Conservation (phyloP, 2,329 filamentous ascomycete genomes). For the Scedosporium boydii region DNA sequence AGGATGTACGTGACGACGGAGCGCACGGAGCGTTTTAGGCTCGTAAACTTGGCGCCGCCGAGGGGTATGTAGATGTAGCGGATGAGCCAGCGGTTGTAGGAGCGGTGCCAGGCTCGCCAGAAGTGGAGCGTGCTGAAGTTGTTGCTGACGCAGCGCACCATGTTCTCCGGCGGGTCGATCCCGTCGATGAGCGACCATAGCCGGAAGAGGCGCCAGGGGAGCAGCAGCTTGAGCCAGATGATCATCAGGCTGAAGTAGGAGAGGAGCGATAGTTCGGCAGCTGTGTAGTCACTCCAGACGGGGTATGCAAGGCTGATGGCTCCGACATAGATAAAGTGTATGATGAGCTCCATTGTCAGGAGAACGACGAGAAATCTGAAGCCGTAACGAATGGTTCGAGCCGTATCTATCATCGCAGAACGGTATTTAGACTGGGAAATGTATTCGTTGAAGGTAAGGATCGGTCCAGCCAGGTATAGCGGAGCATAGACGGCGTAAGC, state of each 20-base stretch:
- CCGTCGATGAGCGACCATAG: conserved; percentile 90
- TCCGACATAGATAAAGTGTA: conserved; percentile 88
- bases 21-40: conserved; percentile 35
- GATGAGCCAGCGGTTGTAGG: conserved; percentile 89
- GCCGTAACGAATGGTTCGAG: conserved; percentile 70
- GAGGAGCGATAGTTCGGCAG: conserved; percentile 79
- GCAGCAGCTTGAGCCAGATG: conserved; percentile 93
- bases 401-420: conserved; percentile 57
- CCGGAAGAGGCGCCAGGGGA: conserved; percentile 97
- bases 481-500: conserved; percentile 88
- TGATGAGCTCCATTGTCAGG: conserved; percentile 80
- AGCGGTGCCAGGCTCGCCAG: conserved; percentile 94
- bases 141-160: conserved; percentile 92
- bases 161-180: conserved; percentile 94
- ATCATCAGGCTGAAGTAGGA: conserved; percentile 95
- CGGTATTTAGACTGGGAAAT: conserved; percentile 74
- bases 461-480: conserved; percentile 84
- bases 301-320: conserved; percentile 79
- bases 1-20: conserved; percentile 67
- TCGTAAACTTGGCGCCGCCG: conserved; percentile 55
- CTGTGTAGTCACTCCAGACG: conserved; percentile 73
- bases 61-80: conserved; percentile 91
- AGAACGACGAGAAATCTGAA: conserved; percentile 73
- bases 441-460: conserved; percentile 97
- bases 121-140: conserved; percentile 88